Evolutionary conservation across 768 basidiomycete species (phyloP).

Genomic region (Lactarius hatsudake): DNA sequence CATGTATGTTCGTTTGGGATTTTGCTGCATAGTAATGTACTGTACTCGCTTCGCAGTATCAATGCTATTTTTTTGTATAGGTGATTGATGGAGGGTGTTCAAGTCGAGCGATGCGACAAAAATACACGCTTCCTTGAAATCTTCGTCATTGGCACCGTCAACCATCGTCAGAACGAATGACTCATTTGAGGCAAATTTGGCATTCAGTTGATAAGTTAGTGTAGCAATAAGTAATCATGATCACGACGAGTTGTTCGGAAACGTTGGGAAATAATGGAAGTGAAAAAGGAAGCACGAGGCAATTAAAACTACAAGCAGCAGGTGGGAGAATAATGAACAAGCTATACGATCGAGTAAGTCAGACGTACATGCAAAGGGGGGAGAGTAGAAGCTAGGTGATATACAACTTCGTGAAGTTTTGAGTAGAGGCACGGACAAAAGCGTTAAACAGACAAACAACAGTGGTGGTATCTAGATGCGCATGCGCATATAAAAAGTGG

Average conservation of each 20-base stretch:
- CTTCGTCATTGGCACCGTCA: not conserved
- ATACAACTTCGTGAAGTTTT: slow-evolving; percentile 16
- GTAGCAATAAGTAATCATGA: not conserved
- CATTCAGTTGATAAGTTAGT: slow-evolving; percentile 2
- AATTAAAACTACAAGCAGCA: slow-evolving; percentile 16
- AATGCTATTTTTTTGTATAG: not conserved
- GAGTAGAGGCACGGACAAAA: slow-evolving; percentile 5
- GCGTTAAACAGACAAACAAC: slow-evolving; percentile 11
- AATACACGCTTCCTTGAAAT: not conserved
- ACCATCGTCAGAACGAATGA: not conserved
- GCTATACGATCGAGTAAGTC: slow-evolving; percentile 12
- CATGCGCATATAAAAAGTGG: slow-evolving; percentile 23
- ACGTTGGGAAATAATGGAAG: not conserved
- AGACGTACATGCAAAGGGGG: not conserved
- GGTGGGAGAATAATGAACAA: not conserved
- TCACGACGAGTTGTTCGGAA: not conserved
- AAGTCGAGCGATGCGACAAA: not conserved
- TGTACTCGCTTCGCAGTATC: not conserved
- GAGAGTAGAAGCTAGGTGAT: slow-evolving; percentile 9
- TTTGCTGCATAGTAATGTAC: not conserved
- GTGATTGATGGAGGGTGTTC: not conserved
- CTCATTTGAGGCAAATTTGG: not conserved
- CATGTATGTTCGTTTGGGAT: not conserved
- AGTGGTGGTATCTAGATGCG: slow-evolving; percentile 19
- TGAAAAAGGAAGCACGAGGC: not conserved